Base-by-base conservation (phyloP, 441 rosid species). In the Metrosideros polymorpha region DNA sequence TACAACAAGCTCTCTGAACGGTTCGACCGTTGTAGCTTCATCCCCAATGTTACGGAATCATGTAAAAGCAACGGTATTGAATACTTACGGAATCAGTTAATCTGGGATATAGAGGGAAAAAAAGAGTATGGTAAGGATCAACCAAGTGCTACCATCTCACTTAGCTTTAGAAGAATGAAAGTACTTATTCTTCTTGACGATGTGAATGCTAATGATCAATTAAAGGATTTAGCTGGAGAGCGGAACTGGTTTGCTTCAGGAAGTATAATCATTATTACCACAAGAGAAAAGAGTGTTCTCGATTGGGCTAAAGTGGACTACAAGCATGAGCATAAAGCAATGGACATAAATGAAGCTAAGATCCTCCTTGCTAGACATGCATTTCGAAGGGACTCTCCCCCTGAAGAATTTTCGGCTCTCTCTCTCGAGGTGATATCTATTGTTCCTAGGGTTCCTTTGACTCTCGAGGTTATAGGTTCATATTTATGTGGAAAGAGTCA, bases 341-440 rank as follows among this genome's bases (percentile, higher is more conserved):
- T 61, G 71, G 0, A 61, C 1, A 0, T 0, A 61, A 9, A 7
- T 2, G 71, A 15, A 61, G 71, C 71, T 61, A 0, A 0, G 39
- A 61, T 15, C 71, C 71, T 61, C 22, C 7, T 29, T 61, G 39
- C 71, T 6, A 61, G 71, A 61, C 71, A 61, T 61, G 39, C 71
- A 30, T 61, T 61, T 61, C 12, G 12, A 15, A 61, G 2, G 39
- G 12, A 61, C 5, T 14, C 71, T 61, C 5, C 9, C 0, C 42
- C 42, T 30, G 0, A 0, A 6, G 2, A 61, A 30, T 17, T 30
- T 61, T 61, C 1, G 0, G 1, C 0, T 15, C 24, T 61, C 0
- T 17, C 24, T 15, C 0, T 0, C 7, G 1, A 29, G 0, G 39
- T 61, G 42, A 0, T 61, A 29, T 17, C 24, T 30, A 4, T 1